Evolutionary conservation across 116 monocot genomes (phyloP).

Genomic region (Zostera marina): DNA sequence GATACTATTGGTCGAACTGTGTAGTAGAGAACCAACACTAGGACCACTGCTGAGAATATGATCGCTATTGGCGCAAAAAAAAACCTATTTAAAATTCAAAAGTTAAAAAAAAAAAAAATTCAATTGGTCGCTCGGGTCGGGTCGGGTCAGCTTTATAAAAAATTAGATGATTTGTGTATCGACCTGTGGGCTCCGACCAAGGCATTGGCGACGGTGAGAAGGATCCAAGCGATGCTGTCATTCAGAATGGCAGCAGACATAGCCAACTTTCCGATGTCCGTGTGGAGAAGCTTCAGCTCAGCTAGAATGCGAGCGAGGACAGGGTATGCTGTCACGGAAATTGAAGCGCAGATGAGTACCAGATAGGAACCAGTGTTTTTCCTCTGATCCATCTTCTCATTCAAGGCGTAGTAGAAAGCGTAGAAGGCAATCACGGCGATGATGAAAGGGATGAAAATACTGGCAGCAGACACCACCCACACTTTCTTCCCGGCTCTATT

Average conservation of each 20-base stretch:
- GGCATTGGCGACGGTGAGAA: conserved; percentile 26
- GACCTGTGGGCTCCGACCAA: conserved; percentile 28
- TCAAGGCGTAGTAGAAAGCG: conserved; percentile 6
- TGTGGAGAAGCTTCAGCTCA: conserved; percentile 35
- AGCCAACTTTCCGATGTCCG: conserved; percentile 9
- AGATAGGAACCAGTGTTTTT: conserved; percentile 10
- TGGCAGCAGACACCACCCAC: not conserved
- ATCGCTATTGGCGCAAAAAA: conserved; percentile 16
- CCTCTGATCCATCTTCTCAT: conserved; percentile 6
- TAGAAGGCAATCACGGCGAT: conserved; percentile 4
- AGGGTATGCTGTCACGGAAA: conserved; percentile 28
- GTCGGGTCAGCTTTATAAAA: too few relatives aligned
- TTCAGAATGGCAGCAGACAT: conserved; percentile 35
- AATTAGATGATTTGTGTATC: conserved; percentile 26
- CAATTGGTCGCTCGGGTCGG: too few relatives aligned
- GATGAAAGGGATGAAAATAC: conserved; percentile 10
- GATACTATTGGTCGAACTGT: conserved; percentile 13
- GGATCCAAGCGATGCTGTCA: conserved; percentile 29
- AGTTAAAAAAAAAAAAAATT: too few relatives aligned
- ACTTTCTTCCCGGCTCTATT: conserved; percentile 3
- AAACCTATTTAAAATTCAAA: conserved; percentile 3
- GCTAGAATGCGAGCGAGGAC: conserved; percentile 30
- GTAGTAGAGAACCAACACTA: conserved; percentile 10
- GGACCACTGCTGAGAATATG: conserved; percentile 8
- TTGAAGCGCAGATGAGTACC: conserved; percentile 24